Base-by-base conservation (phyloP, 306 rosid species). In the Malus sylvestris region DNA sequence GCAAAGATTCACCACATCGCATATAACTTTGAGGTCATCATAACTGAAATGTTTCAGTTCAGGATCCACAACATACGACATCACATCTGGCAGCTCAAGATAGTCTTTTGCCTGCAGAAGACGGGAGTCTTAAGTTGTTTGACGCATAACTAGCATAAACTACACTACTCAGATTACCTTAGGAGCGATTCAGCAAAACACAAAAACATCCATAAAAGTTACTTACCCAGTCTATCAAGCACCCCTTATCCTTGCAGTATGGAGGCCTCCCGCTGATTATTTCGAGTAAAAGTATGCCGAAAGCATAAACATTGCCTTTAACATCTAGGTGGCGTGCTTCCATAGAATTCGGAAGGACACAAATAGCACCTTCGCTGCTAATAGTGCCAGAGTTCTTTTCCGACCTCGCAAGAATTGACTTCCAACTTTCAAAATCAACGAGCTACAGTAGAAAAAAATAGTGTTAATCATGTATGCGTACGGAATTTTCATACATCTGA, bases 361-460 rank as follows among this genome's bases (percentile, higher is more conserved):
- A 96, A 72, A 83, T 76, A 72, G 86, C 84, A 62, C 97, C 99
- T 85, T 90, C 91, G 81, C 86, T 87, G 64, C 86, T 86, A 70
- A 96, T 81, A 40, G 97, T 69, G 71, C 91, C 93, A 4, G 94
- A 89, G 81, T 91, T 89, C 81, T 86, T 91, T 80, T 92, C 99
- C 27, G 96, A 91, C 87, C 98, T 88, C 62, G 86, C 89, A 71
- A 96, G 91, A 81, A 96, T 92, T 69, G 96, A 82, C 87, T 96
- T 96, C 98, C 99, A 96, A 85, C 98, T 87, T 85, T 96, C 99
- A 81, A 96, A 96, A 81, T 96, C 98, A 82, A 96, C 93, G 79
- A 96, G 80, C 99, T 96, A 89, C 87, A 86, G 63, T 68, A 65
- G 30, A 75, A 81, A 73, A 73, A n/a, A 63, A 57, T 74, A 30